Conservation (phyloP, 768 basidiomycete species). For the Tulasnella sp. region DNA sequence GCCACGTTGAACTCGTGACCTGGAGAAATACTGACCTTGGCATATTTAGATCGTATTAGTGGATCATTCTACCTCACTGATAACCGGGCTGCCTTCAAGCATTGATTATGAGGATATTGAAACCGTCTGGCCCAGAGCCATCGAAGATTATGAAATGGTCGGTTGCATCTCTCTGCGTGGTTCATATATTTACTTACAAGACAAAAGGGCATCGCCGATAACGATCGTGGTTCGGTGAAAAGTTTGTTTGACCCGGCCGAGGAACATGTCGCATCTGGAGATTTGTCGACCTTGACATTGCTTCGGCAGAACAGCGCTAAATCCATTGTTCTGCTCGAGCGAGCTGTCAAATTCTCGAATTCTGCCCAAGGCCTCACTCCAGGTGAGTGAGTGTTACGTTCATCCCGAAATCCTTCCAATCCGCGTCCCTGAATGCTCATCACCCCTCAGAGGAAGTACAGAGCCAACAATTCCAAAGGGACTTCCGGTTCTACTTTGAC, state of each 20-base stretch:
- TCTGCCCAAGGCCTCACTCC: neutral
- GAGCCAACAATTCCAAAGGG: neutral
- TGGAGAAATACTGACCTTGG: neutral
- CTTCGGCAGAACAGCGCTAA: neutral
- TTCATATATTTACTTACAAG: neutral
- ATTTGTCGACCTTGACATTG: neutral
- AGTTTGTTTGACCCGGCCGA: conserved; percentile 4
- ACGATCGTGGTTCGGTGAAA: neutral
- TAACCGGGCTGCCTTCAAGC: conserved; percentile 12
- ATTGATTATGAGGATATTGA: conserved; percentile 12
- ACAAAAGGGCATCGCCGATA: neutral
- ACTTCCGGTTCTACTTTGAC: neutral
- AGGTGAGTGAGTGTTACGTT: neutral
- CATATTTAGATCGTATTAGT: conserved; percentile 5
- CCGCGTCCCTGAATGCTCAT: neutral
- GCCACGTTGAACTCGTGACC: neutral
- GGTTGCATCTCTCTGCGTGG: neutral
- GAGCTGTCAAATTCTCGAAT: conserved; percentile 1
- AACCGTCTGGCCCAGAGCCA: conserved; percentile 14
- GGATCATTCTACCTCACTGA: conserved; percentile 13
- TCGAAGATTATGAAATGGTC: conserved; percentile 14
- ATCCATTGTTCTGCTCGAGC: conserved; percentile 10
- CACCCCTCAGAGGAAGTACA: neutral
- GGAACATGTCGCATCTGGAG: neutral
- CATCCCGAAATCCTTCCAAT: neutral